Percentiles rank a stretch among this genome's conserved stretches.
phyloP scores from a whole-genome alignment of 257 asterid species.

The Solanum chilense region DNA sequence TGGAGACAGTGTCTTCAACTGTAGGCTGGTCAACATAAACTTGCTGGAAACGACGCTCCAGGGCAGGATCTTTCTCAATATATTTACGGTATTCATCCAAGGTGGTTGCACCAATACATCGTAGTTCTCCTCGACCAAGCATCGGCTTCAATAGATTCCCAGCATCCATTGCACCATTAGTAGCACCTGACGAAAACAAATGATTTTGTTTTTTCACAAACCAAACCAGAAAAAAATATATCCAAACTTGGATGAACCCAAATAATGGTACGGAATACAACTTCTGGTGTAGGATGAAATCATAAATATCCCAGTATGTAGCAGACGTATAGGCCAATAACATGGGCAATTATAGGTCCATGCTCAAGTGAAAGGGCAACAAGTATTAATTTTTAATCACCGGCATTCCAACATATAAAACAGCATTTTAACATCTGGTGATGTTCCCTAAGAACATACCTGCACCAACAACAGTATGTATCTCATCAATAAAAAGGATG shows the following conservation, averaged over 20 bases:
- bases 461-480: constrained; percentile 97
- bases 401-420: neutral
- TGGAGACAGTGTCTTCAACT: constrained; percentile 81
- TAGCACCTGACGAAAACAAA: constrained; percentile 54
- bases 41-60: constrained; percentile 96
- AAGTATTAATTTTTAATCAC: neutral
- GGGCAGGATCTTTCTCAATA: constrained; percentile 87
- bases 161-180: constrained; percentile 98
- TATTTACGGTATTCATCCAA: constrained; percentile 90
- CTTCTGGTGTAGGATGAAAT: neutral
- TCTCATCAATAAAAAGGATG: constrained; percentile 88
- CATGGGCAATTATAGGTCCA: neutral
- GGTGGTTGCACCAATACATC: constrained; percentile 97
- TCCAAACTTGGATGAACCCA: neutral
- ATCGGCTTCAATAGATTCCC: constrained; percentile 93
- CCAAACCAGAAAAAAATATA: neutral
- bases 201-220: neutral
- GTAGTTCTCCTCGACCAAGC: constrained; percentile 98
- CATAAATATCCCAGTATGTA: neutral
- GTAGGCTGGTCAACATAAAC: constrained; percentile 90
- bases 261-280: neutral
- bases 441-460: constrained; percentile 28
- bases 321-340: neutral
- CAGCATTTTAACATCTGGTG: neutral
- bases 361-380: neutral